phyloP scores from a whole-genome alignment of 352 stramenopile genomes.

The Pythium graminicola region DNA sequence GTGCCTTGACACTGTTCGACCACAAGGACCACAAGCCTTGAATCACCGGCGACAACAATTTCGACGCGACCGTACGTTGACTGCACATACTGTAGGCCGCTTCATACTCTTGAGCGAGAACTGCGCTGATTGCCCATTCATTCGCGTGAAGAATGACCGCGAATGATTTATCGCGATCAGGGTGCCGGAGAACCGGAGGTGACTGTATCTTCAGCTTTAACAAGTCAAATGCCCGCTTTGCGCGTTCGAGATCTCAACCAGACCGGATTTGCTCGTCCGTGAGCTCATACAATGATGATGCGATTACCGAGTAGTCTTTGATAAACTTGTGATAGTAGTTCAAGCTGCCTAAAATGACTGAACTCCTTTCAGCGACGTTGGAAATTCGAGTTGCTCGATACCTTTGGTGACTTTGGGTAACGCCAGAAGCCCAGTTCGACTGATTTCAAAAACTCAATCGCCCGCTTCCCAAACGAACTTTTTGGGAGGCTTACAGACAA shows the following conservation, averaged over 20 bases:
- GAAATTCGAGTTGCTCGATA: neutral
- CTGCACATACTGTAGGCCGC: neutral
- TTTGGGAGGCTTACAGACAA: conserved; percentile 16
- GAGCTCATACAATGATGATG: conserved; percentile 11
- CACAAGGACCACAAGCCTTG: conserved; percentile 9
- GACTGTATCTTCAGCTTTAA: conserved; percentile 23
- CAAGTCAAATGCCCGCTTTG: conserved; percentile 18
- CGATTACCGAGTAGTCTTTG: conserved; percentile 15
- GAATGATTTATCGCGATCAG: conserved; percentile 13
- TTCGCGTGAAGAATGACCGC: conserved; percentile 22
- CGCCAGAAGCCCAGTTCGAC: neutral
- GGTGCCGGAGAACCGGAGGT: conserved; percentile 16
- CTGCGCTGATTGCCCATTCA: conserved; percentile 20
- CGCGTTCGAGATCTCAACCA: conserved; percentile 13
- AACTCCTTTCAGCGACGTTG: conserved; percentile 10
- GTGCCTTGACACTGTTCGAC: conserved; percentile 9
- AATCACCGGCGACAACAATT: neutral
- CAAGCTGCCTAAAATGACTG: conserved; percentile 20
- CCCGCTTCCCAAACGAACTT: conserved; percentile 14
- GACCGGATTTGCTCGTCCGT: conserved; percentile 16
- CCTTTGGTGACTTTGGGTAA: conserved; percentile 5
- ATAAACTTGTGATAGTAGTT: conserved; percentile 24
- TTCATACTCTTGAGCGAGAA: conserved; percentile 27
- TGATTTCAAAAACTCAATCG: conserved; percentile 14
- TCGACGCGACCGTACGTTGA: neutral